Conservation (phyloP, 2,329 filamentous ascomycete genomes). For the Xylariaceae sp. region DNA sequence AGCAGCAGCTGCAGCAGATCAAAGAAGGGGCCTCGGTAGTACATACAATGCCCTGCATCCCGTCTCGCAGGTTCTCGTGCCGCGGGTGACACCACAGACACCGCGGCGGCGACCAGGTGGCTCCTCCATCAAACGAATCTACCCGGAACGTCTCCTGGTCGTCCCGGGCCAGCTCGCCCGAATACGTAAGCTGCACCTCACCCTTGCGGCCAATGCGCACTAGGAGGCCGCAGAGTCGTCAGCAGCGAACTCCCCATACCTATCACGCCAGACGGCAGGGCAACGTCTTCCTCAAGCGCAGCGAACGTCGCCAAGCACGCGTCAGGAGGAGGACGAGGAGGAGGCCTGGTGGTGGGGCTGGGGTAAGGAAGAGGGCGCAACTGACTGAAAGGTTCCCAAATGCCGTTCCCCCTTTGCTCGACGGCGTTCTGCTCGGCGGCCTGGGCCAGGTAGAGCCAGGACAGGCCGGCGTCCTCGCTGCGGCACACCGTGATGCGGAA, state of each 20-base stretch:
- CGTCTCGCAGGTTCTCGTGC: constrained; percentile 31
- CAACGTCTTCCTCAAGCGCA: too few species aligned
- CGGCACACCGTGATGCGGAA: constrained; percentile 44
- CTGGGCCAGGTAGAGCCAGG: constrained; percentile 36
- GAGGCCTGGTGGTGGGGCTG: too few species aligned
- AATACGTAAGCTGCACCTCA: constrained; percentile 36
- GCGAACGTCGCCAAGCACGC: too few species aligned
- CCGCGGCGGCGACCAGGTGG: constrained; percentile 33
- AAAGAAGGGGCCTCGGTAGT: too few species aligned
- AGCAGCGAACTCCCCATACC: too few species aligned
- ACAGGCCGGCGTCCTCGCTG: constrained; percentile 33
- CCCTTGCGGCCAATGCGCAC: constrained; percentile 30
- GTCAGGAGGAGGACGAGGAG: too few species aligned
- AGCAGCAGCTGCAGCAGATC: too few species aligned
- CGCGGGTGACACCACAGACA: constrained; percentile 30
- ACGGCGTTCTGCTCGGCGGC: constrained; percentile 34
- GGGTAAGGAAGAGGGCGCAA: too few species aligned
- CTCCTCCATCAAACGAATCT: constrained; percentile 33
- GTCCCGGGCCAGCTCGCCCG: constrained; percentile 35
- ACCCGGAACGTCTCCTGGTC: constrained; percentile 44
- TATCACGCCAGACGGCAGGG: too few species aligned
- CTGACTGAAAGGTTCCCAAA: constrained; percentile 47
- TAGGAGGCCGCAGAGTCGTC: too few species aligned
- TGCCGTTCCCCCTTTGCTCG: constrained; percentile 32
- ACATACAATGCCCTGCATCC: constrained; percentile 37